phyloP scores from a whole-genome alignment of 371 early-diverging fungal genomes.

The Thermomucor indicae-seudaticae region DNA sequence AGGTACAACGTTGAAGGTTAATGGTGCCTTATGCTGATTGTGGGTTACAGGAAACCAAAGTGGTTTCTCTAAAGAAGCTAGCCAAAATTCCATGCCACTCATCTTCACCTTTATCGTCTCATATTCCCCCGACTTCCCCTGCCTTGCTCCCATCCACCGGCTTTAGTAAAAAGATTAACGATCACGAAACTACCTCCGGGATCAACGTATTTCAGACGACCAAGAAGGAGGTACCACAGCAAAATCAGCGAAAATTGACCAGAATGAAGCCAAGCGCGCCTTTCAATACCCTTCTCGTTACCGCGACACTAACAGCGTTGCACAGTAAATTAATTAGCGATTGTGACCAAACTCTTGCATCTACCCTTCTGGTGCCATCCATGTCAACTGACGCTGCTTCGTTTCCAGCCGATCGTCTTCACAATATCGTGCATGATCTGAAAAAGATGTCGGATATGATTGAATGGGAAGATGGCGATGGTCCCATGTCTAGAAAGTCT shows the following conservation, averaged over 20 bases:
- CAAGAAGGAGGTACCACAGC: background rate
- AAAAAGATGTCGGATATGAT: slow-evolving; percentile 48
- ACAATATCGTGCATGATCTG: slow-evolving; percentile 22
- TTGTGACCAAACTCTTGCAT: slow-evolving; percentile 29
- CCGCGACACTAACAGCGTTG: slow-evolving; percentile 38
- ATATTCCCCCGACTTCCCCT: slow-evolving; percentile 4
- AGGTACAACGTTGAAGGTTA: slow-evolving; percentile 2
- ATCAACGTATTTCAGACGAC: background rate
- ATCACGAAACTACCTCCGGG: no score
- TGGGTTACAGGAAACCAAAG: slow-evolving; percentile 19
- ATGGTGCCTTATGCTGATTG: background rate
- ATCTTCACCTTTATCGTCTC: no score
- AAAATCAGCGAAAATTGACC: slow-evolving; percentile 1
- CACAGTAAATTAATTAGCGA: slow-evolving; percentile 37
- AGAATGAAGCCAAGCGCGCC: slow-evolving; percentile 1
- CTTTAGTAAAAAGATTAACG: no score
- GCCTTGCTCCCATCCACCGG: no score
- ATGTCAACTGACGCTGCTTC: background rate
- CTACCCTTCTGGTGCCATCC: slow-evolving; percentile 5
- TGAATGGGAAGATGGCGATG: slow-evolving; percentile 22
- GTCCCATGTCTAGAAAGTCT: slow-evolving; percentile 2
- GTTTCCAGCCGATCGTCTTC: slow-evolving; percentile 27
- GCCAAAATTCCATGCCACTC: no score
- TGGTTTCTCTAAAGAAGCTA: slow-evolving; percentile 4
- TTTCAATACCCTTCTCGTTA: slow-evolving; percentile 21